These are phyloP conservation scores for Diaporthe vaccinii DNA, from an alignment of 2,329 filamentous ascomycete species.

Conservation along the genomic window DNA sequence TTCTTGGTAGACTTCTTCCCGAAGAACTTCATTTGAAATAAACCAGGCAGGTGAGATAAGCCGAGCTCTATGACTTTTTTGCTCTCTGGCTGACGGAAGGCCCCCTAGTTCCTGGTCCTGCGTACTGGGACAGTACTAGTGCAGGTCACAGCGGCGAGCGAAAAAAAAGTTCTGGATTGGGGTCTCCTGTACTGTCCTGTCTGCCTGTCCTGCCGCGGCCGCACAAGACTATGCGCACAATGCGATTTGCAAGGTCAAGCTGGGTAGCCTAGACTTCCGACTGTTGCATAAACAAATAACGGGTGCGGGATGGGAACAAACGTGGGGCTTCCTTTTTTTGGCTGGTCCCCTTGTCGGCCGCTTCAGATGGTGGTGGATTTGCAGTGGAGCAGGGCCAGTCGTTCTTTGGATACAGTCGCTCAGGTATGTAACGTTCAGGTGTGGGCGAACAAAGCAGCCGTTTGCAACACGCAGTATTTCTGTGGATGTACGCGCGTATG, in stretches of 20 bases:
- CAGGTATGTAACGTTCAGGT: neutral
- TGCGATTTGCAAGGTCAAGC: slow-evolving; percentile 39
- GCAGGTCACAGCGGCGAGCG: slow-evolving; percentile 28
- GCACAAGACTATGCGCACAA: slow-evolving; percentile 29
- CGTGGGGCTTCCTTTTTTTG: slow-evolving; percentile 17
- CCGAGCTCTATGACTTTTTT: slow-evolving; percentile 35
- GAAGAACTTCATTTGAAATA: slow-evolving; percentile 66
- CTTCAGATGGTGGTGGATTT: slow-evolving; percentile 5
- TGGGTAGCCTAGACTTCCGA: slow-evolving; percentile 32
- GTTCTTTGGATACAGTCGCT: neutral
- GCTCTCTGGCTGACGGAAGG: slow-evolving; percentile 10
- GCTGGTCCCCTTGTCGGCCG: slow-evolving; percentile 3
- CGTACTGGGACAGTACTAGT: slow-evolving; percentile 36
- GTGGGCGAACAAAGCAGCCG: slow-evolving; percentile 7
- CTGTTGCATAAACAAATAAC: slow-evolving; percentile 27
- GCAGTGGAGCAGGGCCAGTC: slow-evolving; percentile 18
- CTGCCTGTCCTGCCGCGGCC: slow-evolving; percentile 1
- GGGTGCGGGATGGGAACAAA: slow-evolving; percentile 6
- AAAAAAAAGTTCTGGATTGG: slow-evolving; percentile 43
- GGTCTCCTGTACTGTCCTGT: slow-evolving; percentile 36
- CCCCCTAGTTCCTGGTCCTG: slow-evolving; percentile 39
- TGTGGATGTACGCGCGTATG: neutral
- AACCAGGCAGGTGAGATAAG: slow-evolving; percentile 31
- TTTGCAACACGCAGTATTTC: slow-evolving; percentile 5
- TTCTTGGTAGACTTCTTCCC: slow-evolving; percentile 60